Evolutionary conservation across 2,329 filamentous ascomycete species (phyloP).

Genomic region (Bipolaris bicolor): DNA sequence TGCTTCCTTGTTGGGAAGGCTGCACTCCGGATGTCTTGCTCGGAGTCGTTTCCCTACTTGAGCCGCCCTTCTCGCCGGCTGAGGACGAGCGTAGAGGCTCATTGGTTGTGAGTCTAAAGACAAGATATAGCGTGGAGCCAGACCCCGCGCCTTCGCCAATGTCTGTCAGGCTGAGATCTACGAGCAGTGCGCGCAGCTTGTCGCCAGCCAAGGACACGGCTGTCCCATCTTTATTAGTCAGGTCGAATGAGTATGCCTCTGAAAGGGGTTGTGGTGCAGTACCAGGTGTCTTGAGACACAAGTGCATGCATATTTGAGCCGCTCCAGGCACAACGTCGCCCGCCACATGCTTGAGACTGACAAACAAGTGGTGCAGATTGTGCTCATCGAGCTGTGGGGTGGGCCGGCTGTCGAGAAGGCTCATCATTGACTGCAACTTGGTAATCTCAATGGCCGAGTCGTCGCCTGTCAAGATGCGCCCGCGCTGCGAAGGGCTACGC

Average conservation of each 20-base stretch:
- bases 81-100: conserved; percentile 50
- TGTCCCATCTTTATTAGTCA: conserved; percentile 75
- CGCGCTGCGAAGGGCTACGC: conserved; percentile 80
- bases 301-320: conserved; percentile 72
- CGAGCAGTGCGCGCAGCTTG: conserved; percentile 83
- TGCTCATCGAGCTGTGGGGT: conserved; percentile 69
- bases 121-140: conserved; percentile 78
- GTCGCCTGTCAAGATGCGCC: conserved; percentile 85
- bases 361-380: conserved; percentile 78
- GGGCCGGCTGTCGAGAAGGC: conserved; percentile 83
- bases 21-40: conserved; percentile 34
- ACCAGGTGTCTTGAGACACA: conserved; percentile 74
- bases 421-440: conserved; percentile 93
- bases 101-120: conserved; percentile 76
- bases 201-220: conserved; percentile 67
- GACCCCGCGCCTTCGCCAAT: conserved; percentile 67
- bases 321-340: conserved; percentile 77
- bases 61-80: conserved; percentile 40
- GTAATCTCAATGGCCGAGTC: conserved; percentile 93
- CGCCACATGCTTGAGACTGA: conserved; percentile 83
- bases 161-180: conserved; percentile 81
- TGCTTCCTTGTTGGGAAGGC: conserved; percentile 42
- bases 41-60: conserved; percentile 35
- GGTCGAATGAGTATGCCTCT: conserved; percentile 80
- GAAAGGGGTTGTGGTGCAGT: conserved; percentile 72